These are phyloP conservation scores for Diaporthe sp. DNA, from an alignment of 2,329 filamentous ascomycete species.

Conservation along the genomic window DNA sequence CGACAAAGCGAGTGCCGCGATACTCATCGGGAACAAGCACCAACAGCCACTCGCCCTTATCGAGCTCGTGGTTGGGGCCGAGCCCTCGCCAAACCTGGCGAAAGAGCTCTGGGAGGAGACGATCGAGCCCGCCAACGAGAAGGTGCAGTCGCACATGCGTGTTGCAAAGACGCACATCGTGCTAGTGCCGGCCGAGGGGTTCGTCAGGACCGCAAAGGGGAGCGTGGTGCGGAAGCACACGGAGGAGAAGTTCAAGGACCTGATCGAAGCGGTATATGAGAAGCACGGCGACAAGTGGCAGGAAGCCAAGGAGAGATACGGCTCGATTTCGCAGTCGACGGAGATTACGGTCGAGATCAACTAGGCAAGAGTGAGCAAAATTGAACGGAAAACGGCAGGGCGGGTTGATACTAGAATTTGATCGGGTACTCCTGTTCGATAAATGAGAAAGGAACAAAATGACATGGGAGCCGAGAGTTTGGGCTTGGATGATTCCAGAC, in stretches of 20 bases:
- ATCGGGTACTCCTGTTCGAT: background rate
- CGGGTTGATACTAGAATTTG: background rate
- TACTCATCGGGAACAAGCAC: conserved; percentile 40
- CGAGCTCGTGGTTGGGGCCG: conserved; percentile 33
- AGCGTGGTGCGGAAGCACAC: conserved; percentile 39
- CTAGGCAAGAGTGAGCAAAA: background rate
- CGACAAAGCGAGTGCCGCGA: conserved; percentile 32
- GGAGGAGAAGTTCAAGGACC: conserved; percentile 36
- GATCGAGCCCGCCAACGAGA: conserved; percentile 41
- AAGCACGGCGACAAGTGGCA: conserved; percentile 42
- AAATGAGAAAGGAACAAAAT: background rate
- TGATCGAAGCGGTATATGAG: conserved; percentile 37
- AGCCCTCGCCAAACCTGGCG: conserved; percentile 29
- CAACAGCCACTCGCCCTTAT: conserved; percentile 41
- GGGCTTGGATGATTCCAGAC: background rate
- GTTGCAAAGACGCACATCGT: conserved; percentile 41
- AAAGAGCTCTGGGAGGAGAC: conserved; percentile 38
- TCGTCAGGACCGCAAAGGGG: conserved; percentile 42
- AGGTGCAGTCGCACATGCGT: conserved; percentile 39
- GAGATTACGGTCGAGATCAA: conserved; percentile 35
- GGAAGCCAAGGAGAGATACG: conserved; percentile 39
- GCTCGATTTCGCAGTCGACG: conserved; percentile 38
- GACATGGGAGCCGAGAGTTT: no score
- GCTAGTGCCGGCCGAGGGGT: conserved; percentile 34
- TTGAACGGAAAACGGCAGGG: background rate